These are phyloP conservation scores for Claviceps capensis DNA, from an alignment of 2,329 filamentous ascomycete species.

Conservation along the genomic window DNA sequence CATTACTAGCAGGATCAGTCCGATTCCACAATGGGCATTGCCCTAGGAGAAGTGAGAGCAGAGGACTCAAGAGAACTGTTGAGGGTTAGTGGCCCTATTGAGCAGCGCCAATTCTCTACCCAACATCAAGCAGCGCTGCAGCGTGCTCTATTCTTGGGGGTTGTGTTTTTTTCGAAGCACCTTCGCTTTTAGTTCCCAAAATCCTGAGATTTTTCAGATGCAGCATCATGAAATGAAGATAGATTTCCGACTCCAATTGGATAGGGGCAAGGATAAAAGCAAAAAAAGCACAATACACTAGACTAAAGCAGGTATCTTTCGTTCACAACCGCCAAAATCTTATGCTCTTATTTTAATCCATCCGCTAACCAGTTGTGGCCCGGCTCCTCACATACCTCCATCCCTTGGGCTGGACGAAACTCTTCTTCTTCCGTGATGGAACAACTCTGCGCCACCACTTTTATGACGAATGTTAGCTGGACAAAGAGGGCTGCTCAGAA, in stretches of 20 bases:
- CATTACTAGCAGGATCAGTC: background rate
- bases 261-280: too few species aligned
- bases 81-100: too few species aligned
- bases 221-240: too few species aligned
- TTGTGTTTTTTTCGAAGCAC: too few species aligned
- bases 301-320: background rate
- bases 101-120: too few species aligned
- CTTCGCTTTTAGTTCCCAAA: too few species aligned
- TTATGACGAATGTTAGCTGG: constrained; percentile 31
- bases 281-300: background rate
- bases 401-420: constrained; percentile 3
- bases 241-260: too few species aligned
- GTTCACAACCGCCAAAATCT: background rate
- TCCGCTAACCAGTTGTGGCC: background rate
- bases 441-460: constrained; percentile 31
- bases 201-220: too few species aligned
- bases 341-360: background rate
- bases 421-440: constrained; percentile 31
- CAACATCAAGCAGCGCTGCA: too few species aligned
- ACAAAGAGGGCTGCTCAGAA: constrained; percentile 36
- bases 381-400: background rate
- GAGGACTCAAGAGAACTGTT: too few species aligned
- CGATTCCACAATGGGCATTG: background rate
- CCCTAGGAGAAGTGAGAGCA: too few species aligned
- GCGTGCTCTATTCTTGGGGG: too few species aligned